Evolutionary conservation across 139 green algal genomes (phyloP).

Genomic region (Chlorella sp.): DNA sequence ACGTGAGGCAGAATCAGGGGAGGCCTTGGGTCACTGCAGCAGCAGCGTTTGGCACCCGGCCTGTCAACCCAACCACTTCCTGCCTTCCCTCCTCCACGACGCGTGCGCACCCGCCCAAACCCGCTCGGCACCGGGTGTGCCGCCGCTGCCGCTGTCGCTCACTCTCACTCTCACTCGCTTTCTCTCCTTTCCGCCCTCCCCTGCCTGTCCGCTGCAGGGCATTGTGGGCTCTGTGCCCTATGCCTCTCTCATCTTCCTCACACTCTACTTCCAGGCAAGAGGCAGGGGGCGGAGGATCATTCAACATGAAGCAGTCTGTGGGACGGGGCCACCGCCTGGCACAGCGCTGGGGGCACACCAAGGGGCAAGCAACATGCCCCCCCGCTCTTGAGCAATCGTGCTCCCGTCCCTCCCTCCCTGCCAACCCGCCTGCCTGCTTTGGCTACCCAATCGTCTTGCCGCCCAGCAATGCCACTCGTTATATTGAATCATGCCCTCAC

Average conservation of each 20-base stretch:
- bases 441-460: too few species aligned
- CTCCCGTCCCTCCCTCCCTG: too few species aligned
- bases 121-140: background rate
- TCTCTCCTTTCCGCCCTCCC: background rate
- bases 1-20: too few species aligned
- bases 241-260: slow-evolving; percentile 52
- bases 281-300: background rate
- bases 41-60: too few species aligned
- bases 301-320: too few species aligned
- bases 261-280: slow-evolving; percentile 48
- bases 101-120: background rate
- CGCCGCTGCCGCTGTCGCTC: background rate
- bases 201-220: slow-evolving; percentile 9
- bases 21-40: too few species aligned
- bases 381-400: too few species aligned
- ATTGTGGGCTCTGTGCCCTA: slow-evolving; percentile 53
- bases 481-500: too few species aligned
- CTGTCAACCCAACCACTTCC: too few species aligned
- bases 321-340: background rate
- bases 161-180: background rate
- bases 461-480: too few species aligned
- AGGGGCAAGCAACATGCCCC: too few species aligned
- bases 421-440: background rate
- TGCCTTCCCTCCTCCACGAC: background rate
- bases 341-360: background rate